A percentile compares a stretch with the other conserved stretches of the same genome.
These are phyloP conservation scores for Rhodotorula sp. DNA, from an alignment of 1,284 basidiomycete species.

Conservation along the genomic window DNA sequence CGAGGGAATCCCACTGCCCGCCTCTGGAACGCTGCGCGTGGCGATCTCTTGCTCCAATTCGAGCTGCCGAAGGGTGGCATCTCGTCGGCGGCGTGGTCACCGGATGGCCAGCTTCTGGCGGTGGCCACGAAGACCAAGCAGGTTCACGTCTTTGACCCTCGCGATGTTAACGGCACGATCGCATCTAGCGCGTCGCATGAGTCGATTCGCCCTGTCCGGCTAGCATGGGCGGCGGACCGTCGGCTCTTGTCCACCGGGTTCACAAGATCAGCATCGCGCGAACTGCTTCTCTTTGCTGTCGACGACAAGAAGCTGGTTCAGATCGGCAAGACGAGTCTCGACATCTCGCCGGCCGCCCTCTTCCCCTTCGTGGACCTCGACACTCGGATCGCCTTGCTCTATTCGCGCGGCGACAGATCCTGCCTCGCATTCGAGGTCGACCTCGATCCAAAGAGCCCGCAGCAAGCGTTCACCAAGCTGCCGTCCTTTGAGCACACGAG, in stretches of 20 bases:
- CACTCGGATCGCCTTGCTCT: constrained; percentile 53
- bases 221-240: constrained; percentile 51
- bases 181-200: constrained; percentile 49
- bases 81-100: constrained; percentile 50
- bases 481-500: constrained; percentile 48
- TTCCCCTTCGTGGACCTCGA: constrained; percentile 54
- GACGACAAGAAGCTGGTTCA: constrained; percentile 30
- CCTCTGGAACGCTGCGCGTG: constrained; percentile 48
- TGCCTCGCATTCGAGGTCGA: constrained; percentile 53
- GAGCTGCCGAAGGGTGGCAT: constrained; percentile 40
- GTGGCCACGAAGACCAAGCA: constrained; percentile 53
- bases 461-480: constrained; percentile 47
- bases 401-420: constrained; percentile 54
- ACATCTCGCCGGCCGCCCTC: constrained; percentile 54
- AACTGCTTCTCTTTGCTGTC: constrained; percentile 51
- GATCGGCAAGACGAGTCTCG: constrained; percentile 48
- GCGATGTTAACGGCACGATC: constrained; percentile 23
- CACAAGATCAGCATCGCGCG: constrained; percentile 51
- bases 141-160: constrained; percentile 52
- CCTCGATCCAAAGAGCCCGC: constrained; percentile 6
- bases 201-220: constrained; percentile 51
- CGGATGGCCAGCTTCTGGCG: constrained; percentile 50
- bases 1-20: constrained; percentile 47
- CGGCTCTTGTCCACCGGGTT: constrained; percentile 54
- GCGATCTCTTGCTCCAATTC: constrained; percentile 23